Evolutionary conservation across 2,329 filamentous ascomycete genomes (phyloP).

Genomic region (Cadophora luteo-olivacea): DNA sequence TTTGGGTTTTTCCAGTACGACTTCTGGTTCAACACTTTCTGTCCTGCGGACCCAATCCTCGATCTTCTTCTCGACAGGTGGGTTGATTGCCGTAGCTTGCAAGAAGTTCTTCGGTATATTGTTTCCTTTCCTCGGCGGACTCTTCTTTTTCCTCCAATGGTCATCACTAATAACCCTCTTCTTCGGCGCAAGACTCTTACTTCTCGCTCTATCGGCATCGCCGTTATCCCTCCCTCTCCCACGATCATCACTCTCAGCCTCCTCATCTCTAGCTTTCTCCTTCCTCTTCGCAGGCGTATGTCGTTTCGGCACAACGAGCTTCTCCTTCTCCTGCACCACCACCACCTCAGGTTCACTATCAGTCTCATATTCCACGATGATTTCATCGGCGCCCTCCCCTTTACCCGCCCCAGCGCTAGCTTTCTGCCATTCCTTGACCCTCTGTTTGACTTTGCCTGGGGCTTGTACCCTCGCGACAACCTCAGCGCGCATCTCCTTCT

Average conservation of each 20-base stretch:
- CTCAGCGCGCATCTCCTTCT: slow-evolving; percentile 59
- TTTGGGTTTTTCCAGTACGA: slow-evolving; percentile 23
- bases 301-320: slow-evolving; percentile 5
- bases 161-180: slow-evolving; percentile 94
- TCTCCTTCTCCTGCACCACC: slow-evolving; percentile 15
- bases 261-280: slow-evolving; percentile 54
- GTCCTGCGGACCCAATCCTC: slow-evolving; percentile 61
- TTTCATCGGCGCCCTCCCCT: slow-evolving; percentile 60
- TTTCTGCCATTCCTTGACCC: slow-evolving; percentile 86
- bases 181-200: slow-evolving; percentile 61
- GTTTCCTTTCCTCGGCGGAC: slow-evolving; percentile 50
- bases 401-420: slow-evolving; percentile 71
- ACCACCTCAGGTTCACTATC: slow-evolving; percentile 61
- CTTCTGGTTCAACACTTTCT: slow-evolving; percentile 20
- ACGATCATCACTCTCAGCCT: slow-evolving; percentile 35
- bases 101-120: slow-evolving; percentile 65
- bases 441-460: slow-evolving; percentile 74
- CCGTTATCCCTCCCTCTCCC: slow-evolving; percentile 7
- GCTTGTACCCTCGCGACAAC: slow-evolving; percentile 64
- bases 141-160: slow-evolving; percentile 74
- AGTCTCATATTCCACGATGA: slow-evolving; percentile 65
- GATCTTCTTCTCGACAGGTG: slow-evolving; percentile 63
- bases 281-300: slow-evolving; percentile 51
- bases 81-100: slow-evolving; percentile 58
- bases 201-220: slow-evolving; percentile 32